Evolutionary conservation across 2,329 filamentous ascomycete species (phyloP).

Genomic region (Gaeumannomyces sp.): DNA sequence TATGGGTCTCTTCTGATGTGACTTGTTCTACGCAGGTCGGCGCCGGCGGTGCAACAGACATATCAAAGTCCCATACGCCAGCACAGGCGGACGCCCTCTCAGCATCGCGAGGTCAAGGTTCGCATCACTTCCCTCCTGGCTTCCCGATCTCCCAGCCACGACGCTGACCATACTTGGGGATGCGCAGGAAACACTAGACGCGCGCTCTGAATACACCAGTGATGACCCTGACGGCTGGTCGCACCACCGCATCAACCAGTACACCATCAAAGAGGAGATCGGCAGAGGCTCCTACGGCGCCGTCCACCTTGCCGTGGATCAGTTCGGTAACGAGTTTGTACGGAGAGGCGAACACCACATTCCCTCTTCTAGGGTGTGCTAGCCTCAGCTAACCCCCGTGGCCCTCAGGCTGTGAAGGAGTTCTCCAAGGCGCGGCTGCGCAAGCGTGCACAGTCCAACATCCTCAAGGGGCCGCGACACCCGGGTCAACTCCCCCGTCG

Average conservation of each 20-base stretch:
- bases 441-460: constrained; percentile 84
- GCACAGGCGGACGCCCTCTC: constrained; percentile 50
- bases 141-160: too few relatives aligned
- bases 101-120: constrained; percentile 53
- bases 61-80: constrained; percentile 51
- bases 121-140: constrained; percentile 12
- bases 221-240: constrained; percentile 76
- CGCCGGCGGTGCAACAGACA: constrained; percentile 30
- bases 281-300: constrained; percentile 94
- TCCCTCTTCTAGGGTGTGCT: neutral
- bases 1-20: neutral
- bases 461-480: constrained; percentile 41
- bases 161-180: neutral
- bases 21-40: constrained; percentile 30
- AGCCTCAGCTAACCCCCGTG: too few relatives aligned
- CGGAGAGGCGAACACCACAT: constrained; percentile 26
- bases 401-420: constrained; percentile 79
- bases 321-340: constrained; percentile 90
- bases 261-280: constrained; percentile 89
- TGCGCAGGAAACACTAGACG: constrained; percentile 82
- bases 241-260: constrained; percentile 90
- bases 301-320: constrained; percentile 84
- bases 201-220: constrained; percentile 77
- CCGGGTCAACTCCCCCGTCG: neutral
- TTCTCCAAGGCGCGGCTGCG: constrained; percentile 90